Base-by-base conservation (phyloP, 2,329 filamentous ascomycete genomes). In the Aureobasidium lini region DNA sequence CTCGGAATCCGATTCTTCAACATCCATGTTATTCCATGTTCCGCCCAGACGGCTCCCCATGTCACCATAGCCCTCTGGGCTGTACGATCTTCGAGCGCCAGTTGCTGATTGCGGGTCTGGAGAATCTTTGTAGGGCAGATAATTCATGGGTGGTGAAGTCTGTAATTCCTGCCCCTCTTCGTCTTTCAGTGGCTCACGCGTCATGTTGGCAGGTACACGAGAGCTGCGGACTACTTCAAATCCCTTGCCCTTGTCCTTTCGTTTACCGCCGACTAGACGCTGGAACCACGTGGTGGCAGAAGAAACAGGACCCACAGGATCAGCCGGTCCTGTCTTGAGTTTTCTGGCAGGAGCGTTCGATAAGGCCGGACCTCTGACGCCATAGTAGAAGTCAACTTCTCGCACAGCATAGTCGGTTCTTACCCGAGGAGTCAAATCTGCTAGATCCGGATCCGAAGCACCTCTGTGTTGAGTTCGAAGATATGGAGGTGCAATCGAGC, bases 301-400 rank as follows among this genome's bases (percentile, higher is more conserved):
- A 1, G 90, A 88, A 18, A 96, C 89, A 0, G 92, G 90, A 0
- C 92, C 90, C 39, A 92, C 96, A 0, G 94, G 94, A 75, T 99
- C 93, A 8, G 92, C 91, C 2, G 94, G 94, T 0, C 94, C 94
- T 4, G 94, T 99, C 67, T 94, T 93, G 53, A 96, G 79, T 70
- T 89, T 93, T 52, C 94, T 83, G 18, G 89, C 90, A 0, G 88
- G 88, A 13, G 43, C 52, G 3, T 85, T 85, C 1, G 90, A 88
- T 11, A 97, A 76, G 1, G 93, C 90, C 18, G 91, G 90, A 0
- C 94, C 94, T 36, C 94, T 85, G 15, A 95, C 88, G 9, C 91
- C 89, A 68, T 99, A 97, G 74, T 97, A 97, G 68, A 96, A 96
- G 71, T 99, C 94, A 0, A 95, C 90, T 72, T 99, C 94, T 59